These are phyloP conservation scores for Acanthamoeba healyi DNA, from an alignment of 208 protist species.

Conservation along the genomic window DNA sequence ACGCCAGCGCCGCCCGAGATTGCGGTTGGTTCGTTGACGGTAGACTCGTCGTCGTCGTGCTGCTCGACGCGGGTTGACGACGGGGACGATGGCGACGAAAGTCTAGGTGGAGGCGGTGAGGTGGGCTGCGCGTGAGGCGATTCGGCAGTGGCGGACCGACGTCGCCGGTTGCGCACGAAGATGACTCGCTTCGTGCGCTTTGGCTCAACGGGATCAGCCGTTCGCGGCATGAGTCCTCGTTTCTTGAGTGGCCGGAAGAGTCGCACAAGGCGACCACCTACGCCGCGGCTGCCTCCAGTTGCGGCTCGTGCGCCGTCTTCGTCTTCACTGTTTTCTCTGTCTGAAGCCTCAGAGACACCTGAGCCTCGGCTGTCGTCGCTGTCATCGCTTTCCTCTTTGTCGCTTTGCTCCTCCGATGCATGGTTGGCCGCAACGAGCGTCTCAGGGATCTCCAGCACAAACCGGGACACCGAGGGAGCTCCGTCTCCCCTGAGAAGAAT, in stretches of 20 bases:
- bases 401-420: background rate
- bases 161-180: background rate
- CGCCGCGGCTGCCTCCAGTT: background rate
- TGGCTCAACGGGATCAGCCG: background rate
- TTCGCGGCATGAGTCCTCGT: background rate
- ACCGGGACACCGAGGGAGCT: background rate
- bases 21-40: too few species aligned
- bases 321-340: background rate
- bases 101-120: background rate
- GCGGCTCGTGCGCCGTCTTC: background rate
- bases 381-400: background rate
- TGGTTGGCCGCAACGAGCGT: background rate
- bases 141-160: background rate
- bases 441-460: background rate
- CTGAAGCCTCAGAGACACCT: background rate
- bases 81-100: too few species aligned
- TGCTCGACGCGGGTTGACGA: too few species aligned
- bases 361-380: background rate
- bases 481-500: background rate
- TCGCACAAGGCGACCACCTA: background rate
- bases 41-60: too few species aligned
- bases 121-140: background rate
- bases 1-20: too few species aligned
- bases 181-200: background rate
- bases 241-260: background rate